Percentiles rank a stretch among this genome's conserved stretches.
Evolutionary conservation across 2,329 filamentous ascomycete species (phyloP).

Genomic region (Scedosporium aurantiacum): DNA sequence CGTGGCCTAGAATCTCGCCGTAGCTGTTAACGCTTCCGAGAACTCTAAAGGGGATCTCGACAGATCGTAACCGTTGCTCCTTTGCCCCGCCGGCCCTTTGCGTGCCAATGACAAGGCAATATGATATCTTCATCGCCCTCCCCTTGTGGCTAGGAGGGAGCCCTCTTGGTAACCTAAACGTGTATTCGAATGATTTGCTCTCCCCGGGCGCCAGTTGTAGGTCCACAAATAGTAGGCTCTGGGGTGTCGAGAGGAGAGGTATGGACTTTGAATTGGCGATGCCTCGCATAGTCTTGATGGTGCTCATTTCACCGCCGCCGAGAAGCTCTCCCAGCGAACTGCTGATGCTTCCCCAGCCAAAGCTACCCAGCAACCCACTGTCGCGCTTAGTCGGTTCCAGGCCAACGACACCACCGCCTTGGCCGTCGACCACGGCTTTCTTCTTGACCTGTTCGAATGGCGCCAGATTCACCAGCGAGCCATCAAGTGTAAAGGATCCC

Average conservation of each 20-base stretch:
- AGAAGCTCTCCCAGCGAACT: slow-evolving; percentile 80
- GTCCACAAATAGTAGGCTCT: slow-evolving; percentile 93
- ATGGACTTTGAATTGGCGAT: slow-evolving; percentile 77
- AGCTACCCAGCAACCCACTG: slow-evolving; percentile 67
- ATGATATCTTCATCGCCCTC: slow-evolving; percentile 86
- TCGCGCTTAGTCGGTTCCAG: slow-evolving; percentile 63
- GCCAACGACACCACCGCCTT: slow-evolving; percentile 77
- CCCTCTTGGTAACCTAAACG: slow-evolving; percentile 74
- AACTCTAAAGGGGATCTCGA: slow-evolving; percentile 86
- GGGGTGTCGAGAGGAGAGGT: slow-evolving; percentile 85
- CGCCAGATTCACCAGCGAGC: slow-evolving; percentile 76
- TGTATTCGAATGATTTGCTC: slow-evolving; percentile 76
- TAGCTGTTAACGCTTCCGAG: slow-evolving; percentile 84
- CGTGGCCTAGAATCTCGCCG: slow-evolving; percentile 83
- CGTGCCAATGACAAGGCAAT: slow-evolving; percentile 83
- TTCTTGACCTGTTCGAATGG: slow-evolving; percentile 94
- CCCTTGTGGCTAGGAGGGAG: slow-evolving; percentile 87
- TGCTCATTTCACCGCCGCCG: slow-evolving; percentile 79
- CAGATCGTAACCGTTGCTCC: slow-evolving; percentile 77
- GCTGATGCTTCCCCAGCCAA: slow-evolving; percentile 82
- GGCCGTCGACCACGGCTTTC: slow-evolving; percentile 79
- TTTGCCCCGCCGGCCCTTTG: slow-evolving; percentile 70
- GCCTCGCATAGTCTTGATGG: slow-evolving; percentile 89
- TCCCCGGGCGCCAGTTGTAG: slow-evolving; percentile 78
- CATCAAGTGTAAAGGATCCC: slow-evolving; percentile 84